Conservation (phyloP, 495 filamentous ascomycete species). For the Trypethelium eluteriae region DNA sequence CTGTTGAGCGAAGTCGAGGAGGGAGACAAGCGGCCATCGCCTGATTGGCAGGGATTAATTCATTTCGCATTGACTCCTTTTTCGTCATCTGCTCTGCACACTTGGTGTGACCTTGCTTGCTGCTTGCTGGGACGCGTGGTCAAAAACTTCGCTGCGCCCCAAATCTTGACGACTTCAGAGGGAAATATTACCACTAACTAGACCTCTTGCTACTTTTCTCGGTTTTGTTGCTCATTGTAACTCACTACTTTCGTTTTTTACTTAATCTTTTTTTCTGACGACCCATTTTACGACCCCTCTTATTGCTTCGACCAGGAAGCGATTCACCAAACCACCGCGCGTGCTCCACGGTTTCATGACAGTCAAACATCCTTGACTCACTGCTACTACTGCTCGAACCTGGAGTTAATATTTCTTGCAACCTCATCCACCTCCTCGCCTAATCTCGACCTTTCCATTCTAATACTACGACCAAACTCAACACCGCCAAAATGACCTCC, state of each 20-base stretch:
- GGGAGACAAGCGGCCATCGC: background rate
- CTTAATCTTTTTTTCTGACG: background rate
- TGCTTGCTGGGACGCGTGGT: slow-evolving; percentile 7
- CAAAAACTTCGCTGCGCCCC: background rate
- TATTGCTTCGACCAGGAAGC: too few species aligned
- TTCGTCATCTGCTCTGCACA: background rate
- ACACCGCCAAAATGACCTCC: background rate
- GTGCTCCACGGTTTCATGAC: background rate
- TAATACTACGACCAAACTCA: background rate
- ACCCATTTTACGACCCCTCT: too few species aligned
- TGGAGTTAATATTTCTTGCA: background rate
- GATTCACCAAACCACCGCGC: background rate
- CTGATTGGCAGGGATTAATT: background rate
- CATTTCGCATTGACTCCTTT: slow-evolving; percentile 3
- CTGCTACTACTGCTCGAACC: background rate
- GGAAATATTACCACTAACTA: background rate
- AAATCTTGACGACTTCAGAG: background rate
- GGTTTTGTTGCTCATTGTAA: background rate
- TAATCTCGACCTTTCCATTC: background rate
- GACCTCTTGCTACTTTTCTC: background rate
- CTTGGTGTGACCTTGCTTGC: background rate
- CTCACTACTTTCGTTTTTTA: background rate
- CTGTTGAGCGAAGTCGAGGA: background rate
- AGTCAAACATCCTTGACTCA: background rate
- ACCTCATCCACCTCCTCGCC: background rate